Conservation (phyloP, 257 asterid species). For the Rauvolfia tetraphylla region DNA sequence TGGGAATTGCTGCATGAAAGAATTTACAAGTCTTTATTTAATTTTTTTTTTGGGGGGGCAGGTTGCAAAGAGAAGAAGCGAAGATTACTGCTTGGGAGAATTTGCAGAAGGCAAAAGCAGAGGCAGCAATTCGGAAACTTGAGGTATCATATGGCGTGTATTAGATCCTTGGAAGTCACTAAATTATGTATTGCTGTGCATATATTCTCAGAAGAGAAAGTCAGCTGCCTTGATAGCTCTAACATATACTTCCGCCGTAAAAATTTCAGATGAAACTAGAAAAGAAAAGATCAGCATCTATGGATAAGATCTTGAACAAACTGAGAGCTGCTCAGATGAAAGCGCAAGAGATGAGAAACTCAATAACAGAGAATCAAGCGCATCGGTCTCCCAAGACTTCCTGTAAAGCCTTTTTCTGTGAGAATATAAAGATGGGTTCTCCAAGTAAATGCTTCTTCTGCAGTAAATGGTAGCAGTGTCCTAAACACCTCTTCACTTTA, state of each 20-base stretch:
- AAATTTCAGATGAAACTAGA: constrained; percentile 62
- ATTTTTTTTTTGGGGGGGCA: not conserved
- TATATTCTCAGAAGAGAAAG: not conserved
- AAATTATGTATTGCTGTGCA: not conserved
- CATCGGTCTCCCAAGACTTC: constrained; percentile 22
- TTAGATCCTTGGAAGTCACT: not conserved
- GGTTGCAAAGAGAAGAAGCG: constrained; percentile 32
- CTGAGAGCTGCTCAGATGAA: constrained; percentile 49
- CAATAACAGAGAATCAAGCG: constrained; percentile 24
- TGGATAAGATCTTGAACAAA: constrained; percentile 65
- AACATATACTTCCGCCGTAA: not conserved
- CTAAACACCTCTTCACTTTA: not conserved
- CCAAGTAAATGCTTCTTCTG: constrained; percentile 41
- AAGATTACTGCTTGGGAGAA: constrained; percentile 39
- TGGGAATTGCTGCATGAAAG: not conserved
- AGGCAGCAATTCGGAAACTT: constrained; percentile 33
- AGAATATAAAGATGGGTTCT: constrained; percentile 29
- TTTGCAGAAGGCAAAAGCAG: constrained; percentile 41
- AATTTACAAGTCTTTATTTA: not conserved
- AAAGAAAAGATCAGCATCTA: constrained; percentile 60
- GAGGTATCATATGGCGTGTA: constrained; percentile 21
- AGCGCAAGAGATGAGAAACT: constrained; percentile 61
- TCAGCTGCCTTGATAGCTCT: not conserved
- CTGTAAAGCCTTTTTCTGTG: constrained; percentile 21
- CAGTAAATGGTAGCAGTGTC: constrained; percentile 9